Percentiles rank a stretch among this genome's conserved stretches.
Evolutionary conservation across 345 rosid species (phyloP).

Genomic region (Populus ilicifolia): DNA sequence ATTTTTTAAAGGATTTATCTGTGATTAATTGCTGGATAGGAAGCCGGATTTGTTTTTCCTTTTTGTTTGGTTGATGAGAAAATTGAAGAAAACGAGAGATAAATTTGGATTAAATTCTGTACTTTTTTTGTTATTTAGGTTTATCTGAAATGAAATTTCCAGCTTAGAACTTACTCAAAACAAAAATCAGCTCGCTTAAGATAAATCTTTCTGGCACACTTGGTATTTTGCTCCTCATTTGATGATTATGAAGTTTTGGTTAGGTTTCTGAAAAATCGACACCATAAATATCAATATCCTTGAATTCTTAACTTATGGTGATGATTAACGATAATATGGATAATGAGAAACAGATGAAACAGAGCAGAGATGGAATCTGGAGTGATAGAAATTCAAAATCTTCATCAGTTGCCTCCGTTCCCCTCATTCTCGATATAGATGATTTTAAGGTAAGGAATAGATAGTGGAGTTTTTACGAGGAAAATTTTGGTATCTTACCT

Average conservation of each 20-base stretch:
- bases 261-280: background rate
- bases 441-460: conserved; percentile 74
- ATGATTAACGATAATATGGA: background rate
- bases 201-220: background rate
- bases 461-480: background rate
- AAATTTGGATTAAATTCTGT: background rate
- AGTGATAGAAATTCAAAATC: conserved; percentile 45
- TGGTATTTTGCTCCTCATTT: background rate
- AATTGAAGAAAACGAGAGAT: background rate
- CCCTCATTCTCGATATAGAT: conserved; percentile 79
- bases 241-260: background rate
- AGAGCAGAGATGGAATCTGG: conserved; percentile 46
- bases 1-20: background rate
- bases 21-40: background rate
- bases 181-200: background rate
- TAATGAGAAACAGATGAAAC: conserved; percentile 53
- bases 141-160: background rate
- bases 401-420: conserved; percentile 51
- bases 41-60: background rate
- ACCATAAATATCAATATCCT: background rate
- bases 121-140: background rate
- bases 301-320: background rate
- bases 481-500: background rate
- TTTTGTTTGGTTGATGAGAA: conserved; percentile 1
- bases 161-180: background rate